Conservation (phyloP, 73 alveolate genomes). For the Stentor coeruleus region DNA sequence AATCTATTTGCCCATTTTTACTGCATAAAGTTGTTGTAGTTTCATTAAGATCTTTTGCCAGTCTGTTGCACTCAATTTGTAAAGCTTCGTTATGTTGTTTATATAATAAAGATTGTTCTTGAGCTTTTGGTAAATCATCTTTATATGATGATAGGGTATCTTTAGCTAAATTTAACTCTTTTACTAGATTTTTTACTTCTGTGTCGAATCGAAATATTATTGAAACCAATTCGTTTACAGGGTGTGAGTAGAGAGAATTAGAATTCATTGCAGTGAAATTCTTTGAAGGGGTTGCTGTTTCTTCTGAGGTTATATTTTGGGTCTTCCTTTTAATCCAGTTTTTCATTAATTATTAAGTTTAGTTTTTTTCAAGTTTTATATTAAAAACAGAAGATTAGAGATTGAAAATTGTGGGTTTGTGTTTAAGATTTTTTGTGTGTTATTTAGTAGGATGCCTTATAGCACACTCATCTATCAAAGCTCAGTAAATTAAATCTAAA, state of each 20-base stretch:
- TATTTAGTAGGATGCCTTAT: too few species aligned
- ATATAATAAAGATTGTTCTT: background rate
- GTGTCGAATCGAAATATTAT: background rate
- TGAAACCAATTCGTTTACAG: conserved; percentile 7
- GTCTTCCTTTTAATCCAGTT: too few species aligned
- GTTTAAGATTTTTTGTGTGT: too few species aligned
- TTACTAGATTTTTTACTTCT: background rate
- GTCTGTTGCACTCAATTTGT: background rate
- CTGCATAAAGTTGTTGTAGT: background rate
- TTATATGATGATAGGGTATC: background rate
- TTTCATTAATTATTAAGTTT: too few species aligned
- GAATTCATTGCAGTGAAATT: background rate
- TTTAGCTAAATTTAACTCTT: background rate
- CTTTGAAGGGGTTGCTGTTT: background rate
- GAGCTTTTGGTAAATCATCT: background rate
- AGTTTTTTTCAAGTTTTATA: too few species aligned
- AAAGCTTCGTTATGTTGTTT: background rate
- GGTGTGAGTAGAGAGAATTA: background rate
- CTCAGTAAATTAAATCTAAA: too few species aligned
- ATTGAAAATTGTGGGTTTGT: too few species aligned
- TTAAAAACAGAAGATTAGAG: too few species aligned
- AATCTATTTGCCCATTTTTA: background rate
- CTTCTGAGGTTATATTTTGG: too few species aligned
- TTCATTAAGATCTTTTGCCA: background rate
- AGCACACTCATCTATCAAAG: too few species aligned